A percentile compares a stretch with the other conserved stretches of the same genome.
Conservation (phyloP, 139 green algal genomes). For the Chlorella sp. region DNA sequence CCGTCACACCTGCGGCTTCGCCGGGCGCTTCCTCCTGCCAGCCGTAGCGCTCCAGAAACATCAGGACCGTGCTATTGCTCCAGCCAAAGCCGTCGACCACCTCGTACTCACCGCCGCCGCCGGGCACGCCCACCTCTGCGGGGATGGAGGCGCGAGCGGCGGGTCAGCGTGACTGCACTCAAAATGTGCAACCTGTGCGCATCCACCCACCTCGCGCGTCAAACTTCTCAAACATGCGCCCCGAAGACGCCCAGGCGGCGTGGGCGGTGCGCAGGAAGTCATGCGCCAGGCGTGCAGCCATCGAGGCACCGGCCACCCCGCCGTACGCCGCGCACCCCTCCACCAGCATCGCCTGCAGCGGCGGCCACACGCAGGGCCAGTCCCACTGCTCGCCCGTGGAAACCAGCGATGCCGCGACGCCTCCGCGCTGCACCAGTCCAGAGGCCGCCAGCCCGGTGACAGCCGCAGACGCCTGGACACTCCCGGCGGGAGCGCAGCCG, state of each 20-base stretch:
- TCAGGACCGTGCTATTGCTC: conserved; percentile 82
- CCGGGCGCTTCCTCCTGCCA: background rate
- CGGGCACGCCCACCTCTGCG: conserved; percentile 13
- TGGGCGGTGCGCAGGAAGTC: conserved; percentile 51
- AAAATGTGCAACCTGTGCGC: background rate
- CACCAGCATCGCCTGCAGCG: conserved; percentile 81
- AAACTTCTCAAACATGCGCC: conserved; percentile 80
- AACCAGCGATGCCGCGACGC: conserved; percentile 68
- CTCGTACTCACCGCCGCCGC: conserved; percentile 48
- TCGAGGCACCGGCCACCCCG: background rate
- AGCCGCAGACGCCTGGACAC: conserved; percentile 12
- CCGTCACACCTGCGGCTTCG: too few species aligned
- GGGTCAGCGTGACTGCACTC: background rate
- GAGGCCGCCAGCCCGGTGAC: conserved; percentile 29
- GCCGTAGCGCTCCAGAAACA: conserved; percentile 59
- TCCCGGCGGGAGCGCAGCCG: conserved; percentile 15
- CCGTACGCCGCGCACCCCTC: conserved; percentile 38
- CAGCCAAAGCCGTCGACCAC: conserved; percentile 83
- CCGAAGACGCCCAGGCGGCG: conserved; percentile 13
- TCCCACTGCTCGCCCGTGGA: conserved; percentile 93
- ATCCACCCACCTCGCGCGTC: conserved; percentile 34
- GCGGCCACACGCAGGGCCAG: conserved; percentile 92
- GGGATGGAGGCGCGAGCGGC: background rate
- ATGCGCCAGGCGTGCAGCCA: conserved; percentile 51
- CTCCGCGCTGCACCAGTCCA: conserved; percentile 46